Base-by-base conservation (phyloP, 306 rosid genomes). In the Vicia sativa region DNA sequence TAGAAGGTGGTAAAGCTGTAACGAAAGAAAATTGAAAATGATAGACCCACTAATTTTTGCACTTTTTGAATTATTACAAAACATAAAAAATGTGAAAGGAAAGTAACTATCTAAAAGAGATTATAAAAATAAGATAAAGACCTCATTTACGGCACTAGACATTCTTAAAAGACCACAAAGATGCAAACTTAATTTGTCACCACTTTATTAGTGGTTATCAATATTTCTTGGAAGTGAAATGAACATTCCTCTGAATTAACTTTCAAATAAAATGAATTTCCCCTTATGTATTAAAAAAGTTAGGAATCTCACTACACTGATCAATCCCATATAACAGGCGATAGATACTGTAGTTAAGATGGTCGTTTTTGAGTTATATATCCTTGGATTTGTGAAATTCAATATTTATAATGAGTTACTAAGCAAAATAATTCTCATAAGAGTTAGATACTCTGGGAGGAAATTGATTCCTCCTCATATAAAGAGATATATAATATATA, bases 141-240 rank as follows among this genome's bases (percentile, higher is more conserved):
- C 16, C 58, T 16, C 48, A 59, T 37, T 60, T 16, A 60, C 10
- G 44, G 3, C 10, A 34, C 26, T 4, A 11, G 45, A 38, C 13
- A 37, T 10, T 37, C 41, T 60, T 60, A 15, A 60, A 60, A 37
- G 15, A 10, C 45, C 29, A 60, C 23, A 21, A n/a, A n/a, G 15
- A 53, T 11, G 35, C 35, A 23, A 23, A n/a, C 35, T 53, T 23
- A 53, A 53, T 53, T 53, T 53, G 34, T 53, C 34, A 23, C 34
- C 59, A 53, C 35, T 53, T n/a, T 50, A 23, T 53, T 53, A 53
- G 15, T 53, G 31, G 34, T 53, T 21, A 21, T 53, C 31, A 3
- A 53, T 34, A 53, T 53, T 53, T 53, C 28, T 19, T 50, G 56
- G 29, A 50, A 50, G 11, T 50, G n/a, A 50, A 50, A 50, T 50